phyloP scores from a whole-genome alignment of 257 asterid genomes.

The Penstemon barbatus region DNA sequence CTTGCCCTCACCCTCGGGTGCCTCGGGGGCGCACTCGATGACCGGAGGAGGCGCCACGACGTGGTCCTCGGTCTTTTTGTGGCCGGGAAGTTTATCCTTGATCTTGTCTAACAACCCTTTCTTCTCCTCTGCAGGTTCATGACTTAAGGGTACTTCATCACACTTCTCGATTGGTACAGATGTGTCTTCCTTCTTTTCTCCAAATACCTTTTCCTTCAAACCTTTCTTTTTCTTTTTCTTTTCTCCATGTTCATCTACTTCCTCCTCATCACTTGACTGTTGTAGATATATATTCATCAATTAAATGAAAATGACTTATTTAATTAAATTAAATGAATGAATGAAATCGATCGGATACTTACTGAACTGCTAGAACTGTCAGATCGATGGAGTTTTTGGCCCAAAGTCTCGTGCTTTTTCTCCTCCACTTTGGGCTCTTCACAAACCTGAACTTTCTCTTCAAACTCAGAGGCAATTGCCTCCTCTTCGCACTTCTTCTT shows the following conservation, averaged over 20 bases:
- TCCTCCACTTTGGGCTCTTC: conserved; percentile 45
- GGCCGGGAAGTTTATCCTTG: conserved; percentile 76
- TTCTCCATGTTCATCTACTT: conserved; percentile 51
- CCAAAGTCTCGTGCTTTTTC: conserved; percentile 49
- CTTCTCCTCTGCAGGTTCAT: conserved; percentile 59
- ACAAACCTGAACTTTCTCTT: conserved; percentile 53
- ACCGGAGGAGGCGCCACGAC: conserved; percentile 33
- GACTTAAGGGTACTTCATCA: conserved; percentile 35
- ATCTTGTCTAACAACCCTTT: conserved; percentile 76
- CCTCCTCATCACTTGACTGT: conserved; percentile 88
- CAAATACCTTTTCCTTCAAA: conserved; percentile 48
- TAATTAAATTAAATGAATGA: background rate
- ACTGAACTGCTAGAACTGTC: conserved; percentile 78
- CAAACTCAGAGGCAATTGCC: conserved; percentile 47
- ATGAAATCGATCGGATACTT: conserved; percentile 34
- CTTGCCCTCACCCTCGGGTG: conserved; percentile 43
- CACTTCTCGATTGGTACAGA: conserved; percentile 52
- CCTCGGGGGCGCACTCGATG: conserved; percentile 25
- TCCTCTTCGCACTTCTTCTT: conserved; percentile 50
- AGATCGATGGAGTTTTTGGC: conserved; percentile 53
- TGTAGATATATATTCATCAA: background rate
- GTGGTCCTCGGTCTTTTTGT: conserved; percentile 65
- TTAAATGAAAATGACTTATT: background rate
- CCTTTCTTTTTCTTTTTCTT: conserved; percentile 85
- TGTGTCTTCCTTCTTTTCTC: conserved; percentile 47